Base-by-base conservation (phyloP, 495 filamentous ascomycete species). In the Niebla homalea region DNA sequence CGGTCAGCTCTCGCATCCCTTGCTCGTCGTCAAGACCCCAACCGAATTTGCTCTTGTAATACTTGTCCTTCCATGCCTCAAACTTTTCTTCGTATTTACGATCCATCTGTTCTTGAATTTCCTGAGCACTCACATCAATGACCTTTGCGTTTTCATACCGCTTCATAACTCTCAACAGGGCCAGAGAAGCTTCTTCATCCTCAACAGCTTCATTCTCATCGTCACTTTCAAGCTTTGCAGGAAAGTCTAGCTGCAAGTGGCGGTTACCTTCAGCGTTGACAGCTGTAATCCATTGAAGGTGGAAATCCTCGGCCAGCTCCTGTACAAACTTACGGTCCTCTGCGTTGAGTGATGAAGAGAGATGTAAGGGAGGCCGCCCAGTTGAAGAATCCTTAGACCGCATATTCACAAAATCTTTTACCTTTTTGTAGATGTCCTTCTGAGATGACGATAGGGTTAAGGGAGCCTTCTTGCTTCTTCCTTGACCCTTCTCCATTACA, bases 251-350 rank as follows among this genome's bases (percentile, higher is more conserved):
- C 50, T 83, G 73, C 41, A 97, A 71, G 61, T 89, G 85, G 7
- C 88, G 80, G 53, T 86, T 77, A 10, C 85, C 89, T 36, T 85
- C 70, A 4, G 84, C 86, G 50, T 88, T 80, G 47, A 84, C 77
- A 11, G 87, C 70, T 5, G 85, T 92, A 42, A 79, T 80, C 81
- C 87, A 98, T 32, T 84, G 69, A 44, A 97, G 61, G 49, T 84
- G 83, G 46, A 96, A 77, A 46, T 79, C 81, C 48, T 85, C 81
- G 2, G 93, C 86, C 51, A 94, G 73, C 35, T 90, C 84, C 64
- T 96, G 81, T 18, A 95, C 81, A 59, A 97, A 97, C 63, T 84
- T 87, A 38, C 92, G 82, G 62, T 99, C 92, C 16, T 79, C 78
- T 42, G 93, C 93, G 29, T 85, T 80, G 49, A 96, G 72, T 4